Base-by-base conservation (phyloP, 2,329 filamentous ascomycete species). In the Aureobasidium sp. region DNA sequence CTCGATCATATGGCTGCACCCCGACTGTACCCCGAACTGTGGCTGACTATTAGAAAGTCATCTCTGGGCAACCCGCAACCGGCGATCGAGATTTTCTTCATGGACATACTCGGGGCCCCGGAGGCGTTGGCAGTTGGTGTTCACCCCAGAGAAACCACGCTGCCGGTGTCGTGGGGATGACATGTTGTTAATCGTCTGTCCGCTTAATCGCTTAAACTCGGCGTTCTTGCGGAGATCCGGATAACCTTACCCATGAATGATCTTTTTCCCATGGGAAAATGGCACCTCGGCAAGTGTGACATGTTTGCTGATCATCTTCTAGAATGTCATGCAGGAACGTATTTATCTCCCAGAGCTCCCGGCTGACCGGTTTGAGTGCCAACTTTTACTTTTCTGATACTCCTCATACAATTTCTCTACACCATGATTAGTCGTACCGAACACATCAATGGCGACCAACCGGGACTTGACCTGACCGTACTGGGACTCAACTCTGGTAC, bases 401-500 rank as follows among this genome's bases (percentile, higher is more conserved):
- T 13, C 29, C 15, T 42, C 33, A 42, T 29, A 56, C 53, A 18
- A 40, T 56, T 23, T 33, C 25, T 9, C 20, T 7, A 51, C 45
- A 61, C 15, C 38, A 61, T 61, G 43, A 40, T 29, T 31, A 23
- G 58, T 20, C 31, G 48, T 18, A 29, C 31, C 6, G 42, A 61
- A 38, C 45, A 61, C 45, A 50, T 61, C 45, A 51, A 61, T 51
- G 58, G 58, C 45, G 45, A 61, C 45, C 33, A 25, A 16, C 33
- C 50, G n/a, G 50, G 74, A 27, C 74, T 88, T 65, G 81, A 88
- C 69, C 70, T 88, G 45, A 85, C 79, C 1, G 84, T 88, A 29
- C 78, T 89, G 23, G 87, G 87, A 1, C 72, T 88, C 69, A 87
- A 86, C 73, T 82, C 80, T 63, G 85, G 84, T 33, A 86, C 84